Percentiles rank a stretch among this genome's conserved stretches.
phyloP scores from a whole-genome alignment of 106 monocot species.

The Vanilla planifolia region DNA sequence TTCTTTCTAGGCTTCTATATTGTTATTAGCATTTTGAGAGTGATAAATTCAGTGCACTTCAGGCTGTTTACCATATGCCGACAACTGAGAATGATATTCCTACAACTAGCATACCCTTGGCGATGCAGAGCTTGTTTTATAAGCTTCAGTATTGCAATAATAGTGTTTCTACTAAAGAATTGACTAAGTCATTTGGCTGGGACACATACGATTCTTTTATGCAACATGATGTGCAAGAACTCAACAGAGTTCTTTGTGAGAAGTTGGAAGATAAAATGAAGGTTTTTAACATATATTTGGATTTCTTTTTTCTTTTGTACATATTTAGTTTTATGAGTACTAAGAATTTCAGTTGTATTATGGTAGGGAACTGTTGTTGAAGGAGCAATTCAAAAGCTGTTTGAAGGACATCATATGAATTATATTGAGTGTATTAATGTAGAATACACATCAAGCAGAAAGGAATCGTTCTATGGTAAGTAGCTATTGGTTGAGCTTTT shows the following conservation, averaged over 20 bases:
- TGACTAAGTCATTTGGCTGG: slow-evolving; percentile 60
- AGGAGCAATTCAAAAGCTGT: slow-evolving; percentile 67
- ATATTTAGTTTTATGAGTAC: neutral
- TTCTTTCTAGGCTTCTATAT: neutral
- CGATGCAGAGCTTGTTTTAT: slow-evolving; percentile 64
- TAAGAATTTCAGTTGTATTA: slow-evolving; percentile 5
- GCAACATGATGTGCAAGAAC: slow-evolving; percentile 89
- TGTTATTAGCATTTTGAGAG: neutral
- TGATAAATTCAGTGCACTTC: slow-evolving; percentile 1
- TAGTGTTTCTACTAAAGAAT: slow-evolving; percentile 49
- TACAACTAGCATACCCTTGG: slow-evolving; percentile 76
- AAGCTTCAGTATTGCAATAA: slow-evolving; percentile 42
- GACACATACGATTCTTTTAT: slow-evolving; percentile 54
- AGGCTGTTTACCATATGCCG: slow-evolving; percentile 94
- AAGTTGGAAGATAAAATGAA: slow-evolving; percentile 92
- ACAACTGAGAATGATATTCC: slow-evolving; percentile 87
- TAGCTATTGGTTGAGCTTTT: neutral
- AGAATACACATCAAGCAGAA: slow-evolving; percentile 69
- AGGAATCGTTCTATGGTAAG: slow-evolving; percentile 77
- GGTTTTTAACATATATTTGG: slow-evolving; percentile 23
- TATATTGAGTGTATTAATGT: slow-evolving; percentile 85
- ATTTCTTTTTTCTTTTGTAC: neutral
- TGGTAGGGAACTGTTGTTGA: slow-evolving; percentile 69
- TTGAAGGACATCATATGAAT: slow-evolving; percentile 86
- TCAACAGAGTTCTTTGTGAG: slow-evolving; percentile 79